Conservation (phyloP, 306 rosid species). For the Mimosa pudica region DNA sequence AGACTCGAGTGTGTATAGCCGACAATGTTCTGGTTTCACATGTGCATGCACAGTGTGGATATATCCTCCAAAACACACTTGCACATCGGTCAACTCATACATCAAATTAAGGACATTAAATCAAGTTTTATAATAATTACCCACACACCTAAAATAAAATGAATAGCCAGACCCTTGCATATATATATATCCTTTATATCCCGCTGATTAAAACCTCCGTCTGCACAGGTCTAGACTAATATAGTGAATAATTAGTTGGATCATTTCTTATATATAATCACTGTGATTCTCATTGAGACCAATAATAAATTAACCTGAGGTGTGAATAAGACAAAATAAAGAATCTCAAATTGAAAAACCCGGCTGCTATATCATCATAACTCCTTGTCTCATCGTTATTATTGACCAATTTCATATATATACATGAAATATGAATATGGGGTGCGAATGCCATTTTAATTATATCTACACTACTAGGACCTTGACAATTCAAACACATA, state of each 20-base stretch:
- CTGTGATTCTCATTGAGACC: not conserved
- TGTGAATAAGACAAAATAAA: not conserved
- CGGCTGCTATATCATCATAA: not conserved
- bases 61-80: conserved; percentile 40
- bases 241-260: conserved; percentile 9
- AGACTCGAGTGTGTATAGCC: not conserved
- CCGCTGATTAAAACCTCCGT: conserved; percentile 17
- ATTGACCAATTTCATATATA: not conserved
- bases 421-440: too few relatives aligned
- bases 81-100: conserved; percentile 47
- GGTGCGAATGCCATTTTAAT: too few relatives aligned
- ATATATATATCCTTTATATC: not conserved
- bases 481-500: not conserved
- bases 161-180: not conserved
- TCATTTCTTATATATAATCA: not conserved
- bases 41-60: conserved; percentile 32
- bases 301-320: not conserved
- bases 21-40: conserved; percentile 29
- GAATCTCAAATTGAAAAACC: not conserved
- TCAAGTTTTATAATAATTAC: not conserved
- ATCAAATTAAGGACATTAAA: conserved; percentile 14
- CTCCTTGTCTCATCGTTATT: not conserved
- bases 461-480: not conserved
- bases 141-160: not conserved
- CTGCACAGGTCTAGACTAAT: conserved; percentile 30